These are phyloP conservation scores for Capsicum rhomboideum DNA, from an alignment of 257 asterid species.

Conservation along the genomic window DNA sequence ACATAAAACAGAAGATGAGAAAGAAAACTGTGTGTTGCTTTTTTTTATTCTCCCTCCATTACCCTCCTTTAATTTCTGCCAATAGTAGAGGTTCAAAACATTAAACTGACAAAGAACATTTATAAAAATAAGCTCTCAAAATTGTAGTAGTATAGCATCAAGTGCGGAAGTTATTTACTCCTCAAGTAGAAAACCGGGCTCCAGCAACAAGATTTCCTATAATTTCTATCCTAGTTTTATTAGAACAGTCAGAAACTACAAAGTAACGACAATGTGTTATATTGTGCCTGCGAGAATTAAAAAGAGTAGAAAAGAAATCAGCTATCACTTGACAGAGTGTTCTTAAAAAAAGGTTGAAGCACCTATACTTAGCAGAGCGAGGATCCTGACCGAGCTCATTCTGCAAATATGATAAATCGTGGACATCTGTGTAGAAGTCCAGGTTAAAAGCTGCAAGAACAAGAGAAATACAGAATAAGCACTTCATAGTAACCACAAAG, in stretches of 20 bases:
- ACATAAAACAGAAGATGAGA: neutral
- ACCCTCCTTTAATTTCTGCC: neutral
- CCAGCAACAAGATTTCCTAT: neutral
- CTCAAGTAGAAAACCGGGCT: neutral
- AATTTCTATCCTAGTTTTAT: neutral
- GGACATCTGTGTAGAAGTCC: constrained; percentile 94
- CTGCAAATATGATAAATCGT: constrained; percentile 79
- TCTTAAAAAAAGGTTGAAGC: neutral
- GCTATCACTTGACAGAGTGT: neutral
- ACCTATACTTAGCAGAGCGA: constrained; percentile 80
- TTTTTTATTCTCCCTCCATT: neutral
- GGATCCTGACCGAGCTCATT: constrained; percentile 85
- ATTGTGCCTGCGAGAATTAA: neutral
- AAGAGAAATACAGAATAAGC: constrained; percentile 4
- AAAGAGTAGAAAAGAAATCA: neutral
- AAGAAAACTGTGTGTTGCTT: neutral
- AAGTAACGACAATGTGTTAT: neutral
- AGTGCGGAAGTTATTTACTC: neutral
- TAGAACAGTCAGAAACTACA: neutral
- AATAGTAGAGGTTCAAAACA: neutral
- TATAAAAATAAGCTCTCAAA: neutral
- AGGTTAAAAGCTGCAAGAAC: constrained; percentile 79
- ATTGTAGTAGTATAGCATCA: neutral
- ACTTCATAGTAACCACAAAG: neutral
- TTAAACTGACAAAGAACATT: neutral